Evolutionary conservation across 1,284 basidiomycete genomes (phyloP), one percentile per base, ranked within the genome.

Genomic region (Ganoderma lingzhi): DNA sequence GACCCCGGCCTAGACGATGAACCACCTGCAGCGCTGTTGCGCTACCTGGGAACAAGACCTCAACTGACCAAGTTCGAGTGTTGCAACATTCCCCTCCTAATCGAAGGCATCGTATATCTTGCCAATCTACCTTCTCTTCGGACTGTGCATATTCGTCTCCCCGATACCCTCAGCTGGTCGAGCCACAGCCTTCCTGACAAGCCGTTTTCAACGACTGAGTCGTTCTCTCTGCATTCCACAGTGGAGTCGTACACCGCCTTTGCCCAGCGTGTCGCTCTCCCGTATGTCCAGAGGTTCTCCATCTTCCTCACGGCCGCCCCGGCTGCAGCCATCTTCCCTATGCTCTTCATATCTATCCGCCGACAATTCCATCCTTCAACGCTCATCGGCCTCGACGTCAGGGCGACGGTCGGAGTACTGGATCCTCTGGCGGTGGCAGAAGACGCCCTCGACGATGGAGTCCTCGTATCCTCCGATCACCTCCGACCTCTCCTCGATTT

Each of bases 401-500:
- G 23, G 12, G n/a, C 23, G 2, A 10, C 14, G 23, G 14, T 5
- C 14, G 23, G 10, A 28, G 9, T 28, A 53, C 48, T n/a, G 23
- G 48, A 53, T 53, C 48, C 23, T 5, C 12, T 53, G 9, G 35
- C 35, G 35, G 3, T 53, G 48, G 48, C 23, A 53, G 48, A 53
- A n/a, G 48, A 53, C 23, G 48, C 48, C 2, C 23, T 28, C 23
- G 48, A 53, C 23, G 48, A 53, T 10, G 48, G 48, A 53, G 23
- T 53, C 0, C 48, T 53, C 23, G 23, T 53, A 14, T 53, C 48
- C 5, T 28, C 48, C 3, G 10, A 53, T 5, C 48, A 53, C 23
- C 48, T 53, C 23, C 48, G 23, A 53, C 23, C 48, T 28, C 48
- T 53, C 48, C 48, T 53, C 48, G 48, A 53, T 12, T 53, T 53